Evolutionary conservation across 1,284 basidiomycete species (phyloP).

Genomic region (Salmacisia buchloeana): DNA sequence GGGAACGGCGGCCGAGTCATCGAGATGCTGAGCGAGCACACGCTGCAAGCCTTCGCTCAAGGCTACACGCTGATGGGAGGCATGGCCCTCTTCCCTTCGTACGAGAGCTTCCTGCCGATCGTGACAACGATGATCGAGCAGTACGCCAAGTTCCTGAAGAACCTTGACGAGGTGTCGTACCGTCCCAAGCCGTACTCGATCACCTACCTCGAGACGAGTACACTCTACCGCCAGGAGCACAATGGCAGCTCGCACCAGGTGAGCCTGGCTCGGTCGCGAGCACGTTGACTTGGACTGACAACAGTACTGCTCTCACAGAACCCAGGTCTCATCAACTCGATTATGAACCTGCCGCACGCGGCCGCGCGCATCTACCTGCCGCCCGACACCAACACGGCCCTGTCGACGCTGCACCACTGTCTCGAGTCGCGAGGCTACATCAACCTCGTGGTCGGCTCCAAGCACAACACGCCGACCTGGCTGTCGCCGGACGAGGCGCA

Average conservation of each 20-base stretch:
- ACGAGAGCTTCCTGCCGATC: conserved; percentile 79
- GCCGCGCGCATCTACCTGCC: conserved; percentile 78
- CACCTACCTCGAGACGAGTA: conserved; percentile 79
- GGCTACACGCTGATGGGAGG: conserved; percentile 73
- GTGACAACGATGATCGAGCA: conserved; percentile 54
- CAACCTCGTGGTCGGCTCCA: conserved; percentile 78
- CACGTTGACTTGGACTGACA: too few species aligned
- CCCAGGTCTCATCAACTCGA: conserved; percentile 74
- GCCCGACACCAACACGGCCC: conserved; percentile 78
- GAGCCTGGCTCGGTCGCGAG: too few species aligned
- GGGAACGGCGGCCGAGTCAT: conserved; percentile 68
- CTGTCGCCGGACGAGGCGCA: conserved; percentile 52
- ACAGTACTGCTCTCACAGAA: too few species aligned
- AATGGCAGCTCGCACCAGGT: conserved; percentile 58
- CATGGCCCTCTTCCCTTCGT: conserved; percentile 76
- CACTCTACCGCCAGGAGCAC: conserved; percentile 65
- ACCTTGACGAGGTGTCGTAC: conserved; percentile 66
- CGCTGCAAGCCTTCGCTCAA: conserved; percentile 78
- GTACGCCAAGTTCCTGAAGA: conserved; percentile 75
- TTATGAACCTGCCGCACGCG: conserved; percentile 69
- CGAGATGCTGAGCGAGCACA: conserved; percentile 82
- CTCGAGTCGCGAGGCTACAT: conserved; percentile 74
- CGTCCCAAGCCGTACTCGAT: conserved; percentile 68
- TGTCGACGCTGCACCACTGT: conserved; percentile 71
- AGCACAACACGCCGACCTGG: conserved; percentile 51